Evolutionary conservation across 1,139 yeast genomes (phyloP).

Genomic region (Pichia sp.): DNA sequence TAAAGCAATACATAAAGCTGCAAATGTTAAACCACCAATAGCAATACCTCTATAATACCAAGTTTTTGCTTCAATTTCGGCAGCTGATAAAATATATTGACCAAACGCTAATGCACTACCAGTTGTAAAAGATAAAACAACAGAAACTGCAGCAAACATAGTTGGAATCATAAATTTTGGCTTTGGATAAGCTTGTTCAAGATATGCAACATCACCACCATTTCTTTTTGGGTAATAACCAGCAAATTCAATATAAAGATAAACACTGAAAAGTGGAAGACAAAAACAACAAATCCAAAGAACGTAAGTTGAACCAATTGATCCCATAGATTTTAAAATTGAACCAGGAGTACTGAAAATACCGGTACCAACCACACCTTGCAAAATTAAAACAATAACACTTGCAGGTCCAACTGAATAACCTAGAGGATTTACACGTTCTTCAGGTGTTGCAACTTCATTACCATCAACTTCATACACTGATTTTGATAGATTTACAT

Average conservation of each 20-base stretch:
- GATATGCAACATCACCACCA: constrained; percentile 41
- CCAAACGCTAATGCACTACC: constrained; percentile 43
- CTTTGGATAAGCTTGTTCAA: constrained; percentile 40
- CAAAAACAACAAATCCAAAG: constrained; percentile 39
- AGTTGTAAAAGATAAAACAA: constrained; percentile 36
- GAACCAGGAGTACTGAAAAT: constrained; percentile 40
- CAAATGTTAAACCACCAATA: constrained; percentile 33
- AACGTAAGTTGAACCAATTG: constrained; percentile 39
- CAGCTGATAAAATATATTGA: constrained; percentile 36
- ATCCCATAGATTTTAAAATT: constrained; percentile 35
- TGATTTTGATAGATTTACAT: too few relatives aligned
- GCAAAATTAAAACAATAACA: constrained; percentile 34
- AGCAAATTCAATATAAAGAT: constrained; percentile 37
- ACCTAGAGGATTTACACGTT: constrained; percentile 36
- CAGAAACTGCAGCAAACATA: constrained; percentile 38
- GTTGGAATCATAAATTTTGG: constrained; percentile 39
- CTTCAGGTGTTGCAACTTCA: constrained; percentile 36
- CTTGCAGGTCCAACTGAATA: constrained; percentile 31
- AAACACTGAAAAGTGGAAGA: constrained; percentile 34
- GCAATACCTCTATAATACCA: constrained; percentile 43
- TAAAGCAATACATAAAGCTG: constrained; percentile 29
- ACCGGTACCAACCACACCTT: constrained; percentile 44
- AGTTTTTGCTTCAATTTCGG: constrained; percentile 31
- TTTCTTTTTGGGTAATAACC: constrained; percentile 34
- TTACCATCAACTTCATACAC: neutral